phyloP scores from a whole-genome alignment of 1,284 basidiomycete species.

The Schizophyllum commune region DNA sequence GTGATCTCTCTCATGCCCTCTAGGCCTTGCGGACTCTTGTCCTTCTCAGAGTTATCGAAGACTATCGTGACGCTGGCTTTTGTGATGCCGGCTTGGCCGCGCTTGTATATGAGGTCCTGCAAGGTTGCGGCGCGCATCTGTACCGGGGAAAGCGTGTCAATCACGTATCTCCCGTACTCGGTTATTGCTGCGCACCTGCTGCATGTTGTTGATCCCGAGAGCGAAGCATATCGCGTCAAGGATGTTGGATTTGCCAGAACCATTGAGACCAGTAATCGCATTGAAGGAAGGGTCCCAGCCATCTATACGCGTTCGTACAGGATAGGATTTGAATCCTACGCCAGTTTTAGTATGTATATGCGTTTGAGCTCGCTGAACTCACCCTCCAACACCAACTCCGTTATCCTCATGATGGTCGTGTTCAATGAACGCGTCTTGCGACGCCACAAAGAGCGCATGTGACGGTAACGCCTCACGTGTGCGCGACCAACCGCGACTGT shows the following conservation, averaged over 20 bases:
- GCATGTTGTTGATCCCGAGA: slow-evolving; percentile 92
- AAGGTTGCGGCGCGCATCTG: slow-evolving; percentile 95
- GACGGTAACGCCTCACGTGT: background rate
- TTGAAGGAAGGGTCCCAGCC: slow-evolving; percentile 97
- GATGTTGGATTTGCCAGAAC: slow-evolving; percentile 94
- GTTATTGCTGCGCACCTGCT: slow-evolving; percentile 44
- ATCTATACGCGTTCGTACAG: slow-evolving; percentile 88
- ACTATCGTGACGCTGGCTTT: slow-evolving; percentile 99
- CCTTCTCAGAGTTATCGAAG: slow-evolving; percentile 95
- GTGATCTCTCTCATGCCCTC: slow-evolving; percentile 87
- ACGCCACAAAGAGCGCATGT: background rate
- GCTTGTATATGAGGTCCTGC: slow-evolving; percentile 96
- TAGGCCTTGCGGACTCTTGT: slow-evolving; percentile 81
- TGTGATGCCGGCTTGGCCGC: slow-evolving; percentile 94
- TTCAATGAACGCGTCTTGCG: background rate
- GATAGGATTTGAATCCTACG: slow-evolving; percentile 93
- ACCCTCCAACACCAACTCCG: slow-evolving; percentile 78
- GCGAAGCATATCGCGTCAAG: slow-evolving; percentile 97
- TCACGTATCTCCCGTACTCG: slow-evolving; percentile 1
- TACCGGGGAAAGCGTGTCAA: slow-evolving; percentile 6
- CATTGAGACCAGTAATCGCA: slow-evolving; percentile 95
- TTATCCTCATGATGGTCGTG: slow-evolving; percentile 58
- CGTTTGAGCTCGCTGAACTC: slow-evolving; percentile 4
- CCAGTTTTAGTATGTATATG: background rate
- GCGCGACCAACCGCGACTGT: background rate